Base-by-base conservation (phyloP, 2,329 filamentous ascomycete species). In the Alternaria sp. region DNA sequence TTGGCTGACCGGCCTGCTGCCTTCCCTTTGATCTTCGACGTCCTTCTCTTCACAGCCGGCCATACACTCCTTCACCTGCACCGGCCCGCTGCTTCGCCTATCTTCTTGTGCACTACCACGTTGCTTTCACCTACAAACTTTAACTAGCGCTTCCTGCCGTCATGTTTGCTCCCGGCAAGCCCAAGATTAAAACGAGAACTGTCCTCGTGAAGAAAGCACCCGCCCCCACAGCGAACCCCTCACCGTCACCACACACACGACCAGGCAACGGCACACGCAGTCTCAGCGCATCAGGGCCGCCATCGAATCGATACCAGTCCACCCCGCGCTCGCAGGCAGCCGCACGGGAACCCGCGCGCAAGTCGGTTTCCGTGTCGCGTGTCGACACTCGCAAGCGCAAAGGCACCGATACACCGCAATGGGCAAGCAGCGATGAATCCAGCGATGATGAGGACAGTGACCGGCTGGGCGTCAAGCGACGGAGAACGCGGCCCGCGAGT, bases 401-500 rank as follows among this genome's bases (percentile, higher is more conserved):
- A 57, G 70, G 70, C 43, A 71, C 73, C 73, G 28, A 74, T 63
- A 77, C 76, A 8, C 74, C 75, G 46, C 75, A 74, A 56, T 74
- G 66, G 68, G 74, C 70, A 8, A 74, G 69, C 60, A 78, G 74
- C 60, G 74, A 75, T 40, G 73, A 76, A 44, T 65, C 67, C 34
- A 73, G 70, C 62, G 71, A 71, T 16, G 71, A 69, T 18, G 73
- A 73, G 25, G 67, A 69, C 38, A 65, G 74, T n/a, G 68, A 76
- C n/a, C 67, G 67, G 22, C 54, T 70, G 54, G 69, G 65, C 16
- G 66, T 68, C 25, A 69, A 68, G 57, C 55, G 76, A 41, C 57
- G 65, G 62, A 77, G 76, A 66, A 72, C 75, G 40, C 64, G 74
- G 60, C 76, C 76, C 55, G 77, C 72, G 54, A 79, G 76, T 65